A percentile compares a stretch with the other conserved stretches of the same genome.
Evolutionary conservation across 495 filamentous ascomycete species (phyloP).

Genomic region (Mytilinidion resinicola): DNA sequence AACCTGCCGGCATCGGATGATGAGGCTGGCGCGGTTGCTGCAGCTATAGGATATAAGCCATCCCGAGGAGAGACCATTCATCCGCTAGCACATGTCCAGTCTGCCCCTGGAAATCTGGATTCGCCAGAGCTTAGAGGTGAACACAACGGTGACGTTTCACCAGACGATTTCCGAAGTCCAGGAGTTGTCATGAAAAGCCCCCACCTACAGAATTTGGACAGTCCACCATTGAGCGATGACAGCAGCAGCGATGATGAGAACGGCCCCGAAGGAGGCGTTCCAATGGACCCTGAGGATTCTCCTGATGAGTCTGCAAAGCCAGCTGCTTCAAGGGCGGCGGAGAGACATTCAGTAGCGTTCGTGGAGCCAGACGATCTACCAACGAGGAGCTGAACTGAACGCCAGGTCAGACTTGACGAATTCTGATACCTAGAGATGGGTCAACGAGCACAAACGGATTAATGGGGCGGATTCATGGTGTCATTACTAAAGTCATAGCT

Average conservation of each 20-base stretch:
- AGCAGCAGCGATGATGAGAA: conserved; percentile 27
- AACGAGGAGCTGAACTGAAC: no score
- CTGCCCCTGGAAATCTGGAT: conserved; percentile 1
- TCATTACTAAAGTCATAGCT: no score
- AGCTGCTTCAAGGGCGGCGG: no score
- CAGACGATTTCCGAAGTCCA: conserved; percentile 15
- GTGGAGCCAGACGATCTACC: no score
- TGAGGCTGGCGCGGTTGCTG: conserved; percentile 34
- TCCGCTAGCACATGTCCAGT: conserved; percentile 18
- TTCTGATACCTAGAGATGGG: no score
- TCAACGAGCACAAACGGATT: no score
- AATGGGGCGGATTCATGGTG: no score
- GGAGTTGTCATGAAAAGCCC: conserved; percentile 36
- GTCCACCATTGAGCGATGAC: conserved; percentile 28
- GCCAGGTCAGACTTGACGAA: no score
- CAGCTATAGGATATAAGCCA: conserved; percentile 29
- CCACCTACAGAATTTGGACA: conserved; percentile 29
- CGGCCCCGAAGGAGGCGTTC: conserved; percentile 3
- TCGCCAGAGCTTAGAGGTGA: neutral
- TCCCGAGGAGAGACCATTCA: conserved; percentile 1
- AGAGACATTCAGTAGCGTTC: no score
- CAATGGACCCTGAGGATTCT: neutral
- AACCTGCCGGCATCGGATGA: conserved; percentile 20
- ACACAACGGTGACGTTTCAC: neutral
- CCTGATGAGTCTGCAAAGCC: no score